Evolutionary conservation across 1,284 basidiomycete species (phyloP), one percentile per base, ranked within the genome.

Genomic region (Rhodotorula sp.): DNA sequence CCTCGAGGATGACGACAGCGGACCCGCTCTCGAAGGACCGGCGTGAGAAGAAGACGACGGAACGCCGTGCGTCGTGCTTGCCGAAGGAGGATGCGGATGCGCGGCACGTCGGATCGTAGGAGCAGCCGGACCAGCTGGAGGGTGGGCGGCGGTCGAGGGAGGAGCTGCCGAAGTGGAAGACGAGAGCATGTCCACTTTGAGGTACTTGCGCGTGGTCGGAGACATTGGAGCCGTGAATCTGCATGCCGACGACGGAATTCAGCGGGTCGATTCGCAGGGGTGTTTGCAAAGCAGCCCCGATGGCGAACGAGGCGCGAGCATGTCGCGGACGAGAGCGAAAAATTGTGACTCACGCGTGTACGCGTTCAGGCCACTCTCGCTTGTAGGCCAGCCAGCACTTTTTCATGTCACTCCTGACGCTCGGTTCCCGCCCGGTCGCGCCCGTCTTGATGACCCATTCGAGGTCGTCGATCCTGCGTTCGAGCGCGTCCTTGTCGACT

Each of bases 361-460:
- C 84, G 61, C 90, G 84, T 33, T 80, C 78, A 1, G 90, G 89
- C 65, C 91, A 83, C 56, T 91, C 80, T 12, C 86, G 81, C 72
- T 86, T 86, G 79, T 93, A 93, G 0, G 88, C 88, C 67, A 88
- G 87, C 79, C 91, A 93, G 22, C 91, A 82, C 76, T 87, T 85
- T 78, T 87, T 86, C 68, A 86, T 86, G 24, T 86, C 80, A 77
- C 87, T 88, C 72, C 91, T 83, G 29, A 91, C 85, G 68, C 91
- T 90, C 20, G 87, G 86, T 77, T 85, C 90, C n/a, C 89, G 85
- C 80, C 93, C 91, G 29, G 85, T 85, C 18, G 87, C 88, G 0
- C 88, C 86, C 6, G 81, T 78, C 68, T 84, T 87, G 75, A 93
- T 90, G 60, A 90, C 83, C 29, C 81, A 83, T 78, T 93, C 91